A percentile compares a stretch with the other conserved stretches of the same genome.
Evolutionary conservation across 345 rosid species (phyloP).

Genomic region (Acer campestre): DNA sequence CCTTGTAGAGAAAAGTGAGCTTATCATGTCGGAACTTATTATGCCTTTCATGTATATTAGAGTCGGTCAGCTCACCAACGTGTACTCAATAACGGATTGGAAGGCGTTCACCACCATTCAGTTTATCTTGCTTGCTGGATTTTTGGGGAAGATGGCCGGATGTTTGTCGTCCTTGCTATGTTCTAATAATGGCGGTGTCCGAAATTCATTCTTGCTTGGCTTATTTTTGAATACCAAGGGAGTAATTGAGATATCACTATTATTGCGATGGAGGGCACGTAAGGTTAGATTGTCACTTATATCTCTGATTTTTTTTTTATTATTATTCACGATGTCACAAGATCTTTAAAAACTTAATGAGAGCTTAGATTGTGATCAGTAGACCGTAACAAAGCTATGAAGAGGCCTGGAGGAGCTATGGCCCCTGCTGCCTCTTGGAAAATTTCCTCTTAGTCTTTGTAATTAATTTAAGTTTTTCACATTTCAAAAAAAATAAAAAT

Average conservation of each 20-base stretch:
- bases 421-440: too few relatives aligned
- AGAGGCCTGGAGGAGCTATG: too few relatives aligned
- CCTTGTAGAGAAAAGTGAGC: constrained; percentile 28
- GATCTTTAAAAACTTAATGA: neutral
- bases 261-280: neutral
- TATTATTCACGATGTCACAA: too few relatives aligned
- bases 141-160: constrained; percentile 18
- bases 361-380: too few relatives aligned
- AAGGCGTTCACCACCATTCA: neutral
- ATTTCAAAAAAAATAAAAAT: too few relatives aligned
- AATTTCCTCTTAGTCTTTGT: too few relatives aligned
- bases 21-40: constrained; percentile 23
- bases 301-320: too few relatives aligned
- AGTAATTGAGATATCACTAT: neutral
- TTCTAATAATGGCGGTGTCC: constrained; percentile 1
- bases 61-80: constrained; percentile 10
- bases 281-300: neutral
- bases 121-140: neutral
- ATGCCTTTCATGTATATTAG: constrained; percentile 28
- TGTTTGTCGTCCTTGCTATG: constrained; percentile 2
- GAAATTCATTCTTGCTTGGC: constrained; percentile 25
- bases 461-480: too few relatives aligned
- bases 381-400: too few relatives aligned
- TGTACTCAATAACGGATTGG: neutral
- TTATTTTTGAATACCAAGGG: constrained; percentile 30